These are phyloP conservation scores for Lipomyces kockii DNA, from an alignment of 805 yeast genomes.

Conservation along the genomic window DNA sequence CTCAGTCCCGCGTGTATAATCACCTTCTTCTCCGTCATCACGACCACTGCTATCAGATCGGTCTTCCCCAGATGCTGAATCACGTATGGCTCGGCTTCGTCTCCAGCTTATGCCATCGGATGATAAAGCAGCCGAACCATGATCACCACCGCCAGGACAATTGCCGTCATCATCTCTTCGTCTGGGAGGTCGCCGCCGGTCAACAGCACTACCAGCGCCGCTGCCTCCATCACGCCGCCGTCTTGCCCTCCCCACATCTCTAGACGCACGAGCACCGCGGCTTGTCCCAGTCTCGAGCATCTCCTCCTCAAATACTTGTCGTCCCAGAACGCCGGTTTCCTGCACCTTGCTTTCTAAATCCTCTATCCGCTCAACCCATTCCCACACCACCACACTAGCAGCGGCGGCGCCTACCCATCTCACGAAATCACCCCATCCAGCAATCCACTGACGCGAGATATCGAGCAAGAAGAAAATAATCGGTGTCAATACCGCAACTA, in stretches of 20 bases:
- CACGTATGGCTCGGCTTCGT: neutral
- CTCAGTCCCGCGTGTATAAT: neutral
- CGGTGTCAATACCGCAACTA: conserved; percentile 50
- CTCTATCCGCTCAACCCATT: conserved; percentile 64
- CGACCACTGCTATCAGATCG: conserved; percentile 2
- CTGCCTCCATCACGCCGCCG: conserved; percentile 12
- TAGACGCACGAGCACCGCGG: conserved; percentile 30
- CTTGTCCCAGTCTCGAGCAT: conserved; percentile 37
- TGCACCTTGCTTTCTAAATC: conserved; percentile 57
- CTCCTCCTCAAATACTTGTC: conserved; percentile 58
- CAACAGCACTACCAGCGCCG: neutral
- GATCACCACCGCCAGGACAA: neutral
- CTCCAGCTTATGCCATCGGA: neutral
- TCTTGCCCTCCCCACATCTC: conserved; percentile 13
- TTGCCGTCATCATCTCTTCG: neutral
- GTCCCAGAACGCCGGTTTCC: conserved; percentile 63
- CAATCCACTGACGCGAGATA: conserved; percentile 48
- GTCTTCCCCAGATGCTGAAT: neutral
- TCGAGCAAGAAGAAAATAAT: conserved; percentile 49
- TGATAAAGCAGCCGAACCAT: neutral
- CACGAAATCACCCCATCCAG: conserved; percentile 57
- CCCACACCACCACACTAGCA: conserved; percentile 63
- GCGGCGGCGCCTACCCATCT: conserved; percentile 56
- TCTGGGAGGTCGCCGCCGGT: conserved; percentile 6
- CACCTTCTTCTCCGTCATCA: neutral